Percentiles rank a stretch among this genome's conserved stretches.
Conservation (phyloP, 73 alveolate genomes). For the Paramecium caudatum region DNA sequence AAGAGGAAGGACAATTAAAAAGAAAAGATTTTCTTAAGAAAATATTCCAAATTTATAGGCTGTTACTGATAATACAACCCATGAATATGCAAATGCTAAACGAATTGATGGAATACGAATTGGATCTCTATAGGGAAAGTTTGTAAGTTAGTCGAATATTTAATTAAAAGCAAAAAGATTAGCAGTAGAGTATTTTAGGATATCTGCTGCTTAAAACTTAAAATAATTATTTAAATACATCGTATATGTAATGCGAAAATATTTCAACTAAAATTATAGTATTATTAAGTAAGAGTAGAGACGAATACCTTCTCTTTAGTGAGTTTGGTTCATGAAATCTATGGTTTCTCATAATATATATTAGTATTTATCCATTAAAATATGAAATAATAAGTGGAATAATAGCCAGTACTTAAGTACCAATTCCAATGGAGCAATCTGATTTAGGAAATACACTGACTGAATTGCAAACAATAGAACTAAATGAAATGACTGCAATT, state of each 20-base stretch:
- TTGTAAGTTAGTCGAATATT: conserved; percentile 49
- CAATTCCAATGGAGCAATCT: conserved; percentile 8
- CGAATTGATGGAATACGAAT: conserved; percentile 50
- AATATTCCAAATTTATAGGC: neutral
- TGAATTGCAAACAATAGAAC: conserved; percentile 5
- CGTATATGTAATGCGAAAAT: conserved; percentile 29
- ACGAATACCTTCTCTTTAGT: conserved; percentile 54
- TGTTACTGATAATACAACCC: conserved; percentile 44
- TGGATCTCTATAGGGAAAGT: conserved; percentile 62
- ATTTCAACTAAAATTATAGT: conserved; percentile 19
- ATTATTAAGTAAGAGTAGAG: conserved; percentile 12
- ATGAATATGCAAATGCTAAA: conserved; percentile 36
- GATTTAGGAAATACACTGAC: conserved; percentile 21
- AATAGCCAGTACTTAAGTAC: conserved; percentile 31
- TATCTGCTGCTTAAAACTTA: conserved; percentile 36
- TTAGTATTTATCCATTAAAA: conserved; percentile 49
- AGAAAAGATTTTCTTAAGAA: conserved; percentile 22
- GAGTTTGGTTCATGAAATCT: conserved; percentile 66
- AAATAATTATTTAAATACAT: neutral
- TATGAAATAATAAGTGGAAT: conserved; percentile 46
- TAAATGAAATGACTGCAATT: conserved; percentile 60
- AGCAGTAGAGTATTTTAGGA: conserved; percentile 41
- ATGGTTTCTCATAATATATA: conserved; percentile 62
- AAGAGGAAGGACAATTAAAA: conserved; percentile 10
- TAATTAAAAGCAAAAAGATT: conserved; percentile 31